Evolutionary conservation across 345 rosid genomes (phyloP), one percentile per base, ranked within the genome.

Genomic region (Cardamine resedifolia): DNA sequence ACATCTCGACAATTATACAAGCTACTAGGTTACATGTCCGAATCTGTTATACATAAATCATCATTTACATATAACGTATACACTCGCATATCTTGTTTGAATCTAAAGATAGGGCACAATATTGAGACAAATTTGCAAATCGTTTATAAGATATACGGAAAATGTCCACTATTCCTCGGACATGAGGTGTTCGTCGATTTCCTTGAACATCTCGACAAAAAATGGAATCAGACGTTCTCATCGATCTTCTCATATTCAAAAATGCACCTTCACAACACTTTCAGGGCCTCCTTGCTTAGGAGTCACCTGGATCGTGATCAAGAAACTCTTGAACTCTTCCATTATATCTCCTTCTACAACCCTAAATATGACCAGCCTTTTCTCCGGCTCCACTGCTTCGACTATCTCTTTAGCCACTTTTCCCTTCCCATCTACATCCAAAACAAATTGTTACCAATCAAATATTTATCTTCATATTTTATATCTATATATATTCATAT

Each of bases 301-400:
- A 12, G 41, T 48, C 19, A 65, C 75, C 15, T 72, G 48, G 45
- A 44, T 41, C 16, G 63, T 70, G 62, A 45, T 4, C 14, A 30
- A 3, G 47, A 78, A 61, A 53, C 58, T 62, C 72, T 73, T 49
- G 71, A 23, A 73, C 45, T 68, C 81, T 38, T 78, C 39, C 62
- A 55, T 23, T 11, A 78, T 3, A 69, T 68, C 75, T n/a, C 81
- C 75, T 27, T 72, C 81, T 23, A 68, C 4, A 2, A 78, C 58
- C 9, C 39, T 36, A 38, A 49, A 24, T 18, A 11, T 33, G 11
- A 71, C 39, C 49, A 60, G 18, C 19, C 51, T 60, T 31, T 71
- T 71, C 47, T 34, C 65, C 5, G 67, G 49, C 10, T 71, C 66
- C 67, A 71, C 27, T 15, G 59, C 75, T 20, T 71, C 75, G 14